Base-by-base conservation (phyloP, 1,284 basidiomycete species). In the Moesziomyces parantarcticus region DNA sequence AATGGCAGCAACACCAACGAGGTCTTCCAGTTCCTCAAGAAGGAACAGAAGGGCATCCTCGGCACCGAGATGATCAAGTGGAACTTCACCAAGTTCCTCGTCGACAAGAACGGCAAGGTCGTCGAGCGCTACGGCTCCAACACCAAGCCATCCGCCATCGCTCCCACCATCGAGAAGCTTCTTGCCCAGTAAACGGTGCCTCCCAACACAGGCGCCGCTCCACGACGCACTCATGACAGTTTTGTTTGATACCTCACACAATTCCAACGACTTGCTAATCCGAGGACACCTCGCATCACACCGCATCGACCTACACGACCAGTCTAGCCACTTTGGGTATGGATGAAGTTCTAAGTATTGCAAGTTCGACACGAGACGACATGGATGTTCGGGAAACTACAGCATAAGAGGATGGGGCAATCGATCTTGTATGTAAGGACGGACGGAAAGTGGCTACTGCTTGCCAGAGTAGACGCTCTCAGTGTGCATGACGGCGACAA, bases 21-120 rank as follows among this genome's bases (percentile, higher is more conserved):
- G 79, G 92, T 93, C 9, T 95, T 89, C 87, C 88, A 91, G 65
- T 95, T 89, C 89, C 88, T 96, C 78, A 96, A 96, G 88, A 85
- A 86, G 46, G 86, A 92, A 85, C 92, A 92, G 85, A 71, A 89
- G 3, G 92, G 92, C 9, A 76, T 92, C 42, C 83, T 93, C 47
- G 91, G 92, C 29, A 85, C 92, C 52, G 87, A 88, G 20, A 87
- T 90, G 53, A 92, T 93, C 86, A 92, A 93, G 72, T 85, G 84
- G 84, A 84, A 85, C 82, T 85, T 79, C 81, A 86, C 86, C 77
- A 86, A 74, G 72, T 87, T 87, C 83, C 80, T 87, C 29, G 77
- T 87, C 59, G 77, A 82, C 70, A 85, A 85, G 72, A 68, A 86
- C 42, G 92, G 92, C 52, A 89, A 89, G 9, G 91, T 92, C 39